Conservation (phyloP, 371 early-diverging fungal genomes). For the Parasitella parasitica region DNA sequence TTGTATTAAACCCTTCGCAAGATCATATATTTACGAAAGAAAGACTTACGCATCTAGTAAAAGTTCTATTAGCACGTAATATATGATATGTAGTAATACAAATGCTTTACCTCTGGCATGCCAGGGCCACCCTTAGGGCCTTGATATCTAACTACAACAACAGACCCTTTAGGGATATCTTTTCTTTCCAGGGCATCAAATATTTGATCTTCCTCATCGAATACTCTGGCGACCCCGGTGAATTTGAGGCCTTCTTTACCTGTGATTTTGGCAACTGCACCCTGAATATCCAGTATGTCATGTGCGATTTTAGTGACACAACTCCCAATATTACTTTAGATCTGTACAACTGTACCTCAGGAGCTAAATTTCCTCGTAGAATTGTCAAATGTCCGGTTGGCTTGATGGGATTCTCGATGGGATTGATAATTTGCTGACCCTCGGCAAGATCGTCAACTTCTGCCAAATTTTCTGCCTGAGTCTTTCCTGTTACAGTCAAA, state of each 20-base stretch:
- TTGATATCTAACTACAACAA: constrained; percentile 80
- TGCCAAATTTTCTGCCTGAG: constrained; percentile 78
- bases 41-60: constrained; percentile 55
- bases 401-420: constrained; percentile 90
- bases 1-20: not conserved
- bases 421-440: constrained; percentile 86
- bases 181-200: constrained; percentile 77
- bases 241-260: constrained; percentile 95
- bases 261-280: constrained; percentile 95
- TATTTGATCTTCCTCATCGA: constrained; percentile 90
- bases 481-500: constrained; percentile 89
- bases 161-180: constrained; percentile 75
- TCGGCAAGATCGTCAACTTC: constrained; percentile 65
- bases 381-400: constrained; percentile 91
- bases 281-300: constrained; percentile 30
- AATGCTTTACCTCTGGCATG: constrained; percentile 69
- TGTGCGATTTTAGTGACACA: not conserved
- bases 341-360: constrained; percentile 61
- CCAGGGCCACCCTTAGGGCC: constrained; percentile 93
- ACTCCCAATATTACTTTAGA: not conserved
- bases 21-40: too few species aligned
- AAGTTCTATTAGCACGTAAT: not conserved
- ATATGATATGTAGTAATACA: not conserved
- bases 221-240: constrained; percentile 85
- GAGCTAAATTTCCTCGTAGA: constrained; percentile 93